phyloP scores from a whole-genome alignment of 495 filamentous ascomycete genomes.

The Tuber indicum region DNA sequence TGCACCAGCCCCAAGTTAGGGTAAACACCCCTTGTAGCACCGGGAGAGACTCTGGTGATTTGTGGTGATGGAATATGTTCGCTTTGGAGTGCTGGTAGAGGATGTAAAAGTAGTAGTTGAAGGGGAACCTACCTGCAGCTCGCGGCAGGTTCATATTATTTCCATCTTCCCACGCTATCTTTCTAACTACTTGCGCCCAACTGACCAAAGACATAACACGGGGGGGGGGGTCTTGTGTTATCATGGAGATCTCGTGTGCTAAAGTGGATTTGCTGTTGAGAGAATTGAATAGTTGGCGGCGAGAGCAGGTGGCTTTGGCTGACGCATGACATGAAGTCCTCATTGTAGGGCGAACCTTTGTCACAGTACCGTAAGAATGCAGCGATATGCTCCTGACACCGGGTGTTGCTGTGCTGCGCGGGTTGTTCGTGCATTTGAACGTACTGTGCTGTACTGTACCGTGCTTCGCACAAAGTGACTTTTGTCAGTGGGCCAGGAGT shows the following conservation, averaged over 20 bases:
- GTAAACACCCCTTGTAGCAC: not conserved
- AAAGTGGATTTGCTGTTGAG: not conserved
- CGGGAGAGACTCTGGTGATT: not conserved
- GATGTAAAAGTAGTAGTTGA: not conserved
- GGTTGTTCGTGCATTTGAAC: not conserved
- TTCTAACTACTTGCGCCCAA: not conserved
- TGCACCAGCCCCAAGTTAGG: not conserved
- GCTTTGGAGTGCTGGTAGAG: not conserved
- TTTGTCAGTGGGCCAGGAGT: not conserved
- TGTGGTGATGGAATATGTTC: not conserved
- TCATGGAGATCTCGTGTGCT: not conserved
- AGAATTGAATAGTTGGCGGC: not conserved
- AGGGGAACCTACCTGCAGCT: not conserved
- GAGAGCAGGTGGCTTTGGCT: not conserved
- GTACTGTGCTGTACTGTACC: not conserved
- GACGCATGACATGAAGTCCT: not conserved
- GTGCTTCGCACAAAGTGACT: not conserved
- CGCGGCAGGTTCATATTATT: not conserved
- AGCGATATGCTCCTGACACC: not conserved
- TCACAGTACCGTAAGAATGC: not conserved
- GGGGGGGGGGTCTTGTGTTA: too few relatives aligned
- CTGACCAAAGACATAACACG: constrained; percentile 2
- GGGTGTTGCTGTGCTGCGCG: not conserved
- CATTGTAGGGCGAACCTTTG: not conserved
- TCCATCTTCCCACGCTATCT: not conserved